These are phyloP conservation scores for Purpureocillium lavendulum DNA, from an alignment of 2,329 filamentous ascomycete genomes.

Conservation along the genomic window DNA sequence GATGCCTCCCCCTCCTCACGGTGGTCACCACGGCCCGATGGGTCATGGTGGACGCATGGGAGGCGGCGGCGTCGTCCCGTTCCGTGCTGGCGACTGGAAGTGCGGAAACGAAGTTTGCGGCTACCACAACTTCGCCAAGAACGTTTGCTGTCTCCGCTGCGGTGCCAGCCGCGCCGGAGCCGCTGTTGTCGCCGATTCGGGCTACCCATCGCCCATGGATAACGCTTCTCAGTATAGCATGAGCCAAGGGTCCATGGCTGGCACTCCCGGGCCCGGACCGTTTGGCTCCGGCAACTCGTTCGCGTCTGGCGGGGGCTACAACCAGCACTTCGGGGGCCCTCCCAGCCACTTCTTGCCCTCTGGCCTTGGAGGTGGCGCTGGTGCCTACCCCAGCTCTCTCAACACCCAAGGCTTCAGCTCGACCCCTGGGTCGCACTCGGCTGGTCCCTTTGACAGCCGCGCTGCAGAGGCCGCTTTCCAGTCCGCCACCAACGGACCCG, in stretches of 20 bases:
- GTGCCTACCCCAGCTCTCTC: conserved; percentile 67
- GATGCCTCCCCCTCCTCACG: conserved; percentile 72
- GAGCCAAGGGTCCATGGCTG: conserved; percentile 80
- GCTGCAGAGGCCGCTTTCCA: conserved; percentile 92
- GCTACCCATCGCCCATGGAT: conserved; percentile 86
- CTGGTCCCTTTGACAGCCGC: conserved; percentile 84
- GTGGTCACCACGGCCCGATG: conserved; percentile 51
- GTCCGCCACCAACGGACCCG: conserved; percentile 73
- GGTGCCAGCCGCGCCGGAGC: conserved; percentile 91
- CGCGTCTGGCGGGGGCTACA: conserved; percentile 54
- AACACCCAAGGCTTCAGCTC: conserved; percentile 69
- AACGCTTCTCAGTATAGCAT: conserved; percentile 75
- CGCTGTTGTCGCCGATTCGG: conserved; percentile 88
- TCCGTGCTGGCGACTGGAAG: conserved; percentile 98
- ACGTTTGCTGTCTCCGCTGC: conserved; percentile 93
- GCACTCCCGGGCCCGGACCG: conserved; percentile 68
- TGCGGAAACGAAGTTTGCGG: conserved; percentile 95
- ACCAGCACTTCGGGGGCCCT: conserved; percentile 78
- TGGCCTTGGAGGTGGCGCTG: conserved; percentile 65
- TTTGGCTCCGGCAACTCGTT: conserved; percentile 66
- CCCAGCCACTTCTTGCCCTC: conserved; percentile 88
- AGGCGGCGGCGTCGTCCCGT: conserved; percentile 81
- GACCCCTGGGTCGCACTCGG: conserved; percentile 69
- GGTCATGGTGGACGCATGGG: conserved; percentile 63
- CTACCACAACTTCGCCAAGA: conserved; percentile 99